phyloP scores from a whole-genome alignment of 441 rosid genomes.

The Adansonia grandidieri region DNA sequence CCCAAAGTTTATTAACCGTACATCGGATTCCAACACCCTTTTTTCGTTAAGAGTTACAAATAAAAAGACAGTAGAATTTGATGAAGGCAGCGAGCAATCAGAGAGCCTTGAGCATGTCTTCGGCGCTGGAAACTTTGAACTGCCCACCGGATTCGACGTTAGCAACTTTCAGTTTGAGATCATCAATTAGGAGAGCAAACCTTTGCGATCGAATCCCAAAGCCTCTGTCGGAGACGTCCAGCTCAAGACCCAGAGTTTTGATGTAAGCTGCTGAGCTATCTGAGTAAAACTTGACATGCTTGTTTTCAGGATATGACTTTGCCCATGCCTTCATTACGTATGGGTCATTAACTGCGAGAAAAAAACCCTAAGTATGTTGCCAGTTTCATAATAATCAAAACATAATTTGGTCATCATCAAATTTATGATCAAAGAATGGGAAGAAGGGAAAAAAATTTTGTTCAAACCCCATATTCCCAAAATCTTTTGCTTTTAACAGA shows the following conservation, averaged over 20 bases:
- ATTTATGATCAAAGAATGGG: not conserved
- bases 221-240: conserved; percentile 76
- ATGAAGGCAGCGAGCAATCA: conserved; percentile 22
- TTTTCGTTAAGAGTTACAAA: not conserved
- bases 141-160: conserved; percentile 86
- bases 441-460: not conserved
- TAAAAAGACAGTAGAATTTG: not conserved
- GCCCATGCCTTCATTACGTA: conserved; percentile 96
- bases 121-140: conserved; percentile 79
- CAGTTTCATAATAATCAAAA: not conserved
- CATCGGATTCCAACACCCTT: not conserved
- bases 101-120: conserved; percentile 75
- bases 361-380: not conserved
- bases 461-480: not conserved
- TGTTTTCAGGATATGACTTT: conserved; percentile 88
- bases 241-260: conserved; percentile 84
- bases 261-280: conserved; percentile 84
- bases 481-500: not conserved
- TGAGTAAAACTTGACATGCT: conserved; percentile 79
- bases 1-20: not conserved
- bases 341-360: conserved; percentile 75
- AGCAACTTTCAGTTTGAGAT: conserved; percentile 86
- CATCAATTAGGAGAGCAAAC: conserved; percentile 76
- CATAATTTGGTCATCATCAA: not conserved
- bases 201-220: conserved; percentile 82